These are phyloP conservation scores for Xylariomycetidae sp. DNA, from an alignment of 2,329 filamentous ascomycete genomes.

Conservation along the genomic window DNA sequence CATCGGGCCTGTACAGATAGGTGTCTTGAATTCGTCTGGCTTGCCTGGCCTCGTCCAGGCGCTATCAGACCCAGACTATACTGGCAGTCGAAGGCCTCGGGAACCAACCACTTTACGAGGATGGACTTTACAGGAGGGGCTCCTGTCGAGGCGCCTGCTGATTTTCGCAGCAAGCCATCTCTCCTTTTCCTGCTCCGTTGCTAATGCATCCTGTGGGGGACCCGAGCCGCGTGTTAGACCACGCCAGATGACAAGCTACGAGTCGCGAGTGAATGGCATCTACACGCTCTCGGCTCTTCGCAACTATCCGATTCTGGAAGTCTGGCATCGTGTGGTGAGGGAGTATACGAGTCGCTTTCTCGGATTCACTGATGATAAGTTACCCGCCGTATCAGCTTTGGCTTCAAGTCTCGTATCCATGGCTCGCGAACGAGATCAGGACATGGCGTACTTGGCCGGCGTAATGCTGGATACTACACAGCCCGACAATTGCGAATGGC, in stretches of 20 bases:
- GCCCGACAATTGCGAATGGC: conserved; percentile 7
- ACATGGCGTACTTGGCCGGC: conserved; percentile 9
- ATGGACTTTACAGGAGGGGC: conserved; percentile 16
- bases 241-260: conserved; percentile 7
- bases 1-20: conserved; percentile 9
- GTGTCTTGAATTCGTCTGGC: conserved; percentile 4
- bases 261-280: conserved; percentile 11
- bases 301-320: conserved; percentile 8
- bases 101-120: conserved; percentile 12
- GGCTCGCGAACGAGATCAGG: conserved; percentile 8
- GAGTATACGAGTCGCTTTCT: conserved; percentile 10
- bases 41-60: conserved; percentile 7
- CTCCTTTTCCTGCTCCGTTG: conserved; percentile 12
- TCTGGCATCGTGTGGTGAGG: conserved; percentile 10
- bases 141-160: conserved; percentile 14
- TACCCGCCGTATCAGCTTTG: conserved; percentile 16
- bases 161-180: conserved; percentile 15
- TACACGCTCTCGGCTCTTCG: conserved; percentile 10
- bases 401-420: conserved; percentile 10
- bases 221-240: conserved; percentile 7
- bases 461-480: conserved; percentile 11
- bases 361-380: conserved; percentile 12
- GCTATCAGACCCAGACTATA: conserved; percentile 5
- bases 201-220: conserved; percentile 14
- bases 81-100: conserved; percentile 3